Base-by-base conservation (phyloP, 441 rosid genomes). In the Arabidopsis hybrid region DNA sequence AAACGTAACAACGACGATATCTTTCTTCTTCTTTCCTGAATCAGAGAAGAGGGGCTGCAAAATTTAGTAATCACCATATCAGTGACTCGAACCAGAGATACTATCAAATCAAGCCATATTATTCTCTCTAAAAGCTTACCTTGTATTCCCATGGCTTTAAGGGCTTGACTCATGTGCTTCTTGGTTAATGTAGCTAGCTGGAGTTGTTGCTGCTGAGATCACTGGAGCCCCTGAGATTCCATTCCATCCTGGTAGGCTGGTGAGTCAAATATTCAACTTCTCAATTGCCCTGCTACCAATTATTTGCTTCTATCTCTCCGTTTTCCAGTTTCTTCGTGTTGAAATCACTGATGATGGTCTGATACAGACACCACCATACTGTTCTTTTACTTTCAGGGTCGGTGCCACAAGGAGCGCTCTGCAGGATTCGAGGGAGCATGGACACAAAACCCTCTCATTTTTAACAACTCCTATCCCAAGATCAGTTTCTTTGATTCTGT, bases 151-250 rank as follows among this genome's bases (percentile, higher is more conserved):
- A n/a, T n/a, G n/a, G n/a, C n/a, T n/a, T n/a, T n/a, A n/a, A n/a
- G n/a, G n/a, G n/a, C n/a, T n/a, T n/a, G n/a, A n/a, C n/a, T n/a
- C n/a, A n/a, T n/a, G n/a, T n/a, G n/a, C n/a, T n/a, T n/a, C n/a
- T 66, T 57, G 42, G 38, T 42, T 31, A 49, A 4, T 76, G 57
- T 14, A 79, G 85, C 76, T 87, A 66, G 86, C 95, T 58, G 92
- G 93, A 65, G 83, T 91, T 79, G 91, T 87, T 71, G 91, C 92
- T 52, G 91, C 88, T 16, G 91, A 85, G 80, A 65, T 91, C 42
- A 83, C 93, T 0, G 93, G 95, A 76, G 97, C 91, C 31, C 95
- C 97, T 4, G 95, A 88, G 74, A 82, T 89, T 79, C 91, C 89
- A 6, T 91, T 88, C 67, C 93, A 88, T 62, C 91, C 91, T 6